Percentiles rank a stretch among this genome's conserved stretches.
Conservation (phyloP, 2,329 filamentous ascomycete genomes). For the Phialocephala subalpina region DNA sequence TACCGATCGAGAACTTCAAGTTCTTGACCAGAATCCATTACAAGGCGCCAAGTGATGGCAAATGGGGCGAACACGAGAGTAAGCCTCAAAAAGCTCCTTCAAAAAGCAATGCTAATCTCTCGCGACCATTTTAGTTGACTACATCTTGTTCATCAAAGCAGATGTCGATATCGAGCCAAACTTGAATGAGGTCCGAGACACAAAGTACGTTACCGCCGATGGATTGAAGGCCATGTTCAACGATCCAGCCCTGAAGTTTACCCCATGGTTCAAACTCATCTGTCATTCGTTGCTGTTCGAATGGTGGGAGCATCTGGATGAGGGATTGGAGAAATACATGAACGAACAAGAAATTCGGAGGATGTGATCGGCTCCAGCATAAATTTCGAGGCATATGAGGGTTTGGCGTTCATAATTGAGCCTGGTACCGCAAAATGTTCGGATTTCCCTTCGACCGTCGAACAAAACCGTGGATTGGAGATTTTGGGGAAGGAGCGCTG, state of each 20-base stretch:
- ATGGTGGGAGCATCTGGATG: slow-evolving; percentile 91
- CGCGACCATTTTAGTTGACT: slow-evolving; percentile 73
- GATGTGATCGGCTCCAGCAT: slow-evolving; percentile 60
- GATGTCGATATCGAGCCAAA: slow-evolving; percentile 86
- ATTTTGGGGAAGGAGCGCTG: slow-evolving; percentile 19
- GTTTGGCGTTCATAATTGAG: slow-evolving; percentile 1
- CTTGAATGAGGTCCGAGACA: slow-evolving; percentile 87
- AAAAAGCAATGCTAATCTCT: slow-evolving; percentile 20
- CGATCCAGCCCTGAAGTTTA: slow-evolving; percentile 84
- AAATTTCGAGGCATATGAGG: neutral
- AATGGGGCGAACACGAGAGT: slow-evolving; percentile 99
- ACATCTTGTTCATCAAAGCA: slow-evolving; percentile 97
- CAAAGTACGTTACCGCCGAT: slow-evolving; percentile 82
- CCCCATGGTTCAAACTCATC: slow-evolving; percentile 99
- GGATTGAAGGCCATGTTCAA: slow-evolving; percentile 87
- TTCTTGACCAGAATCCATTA: slow-evolving; percentile 98
- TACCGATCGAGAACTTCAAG: slow-evolving; percentile 88
- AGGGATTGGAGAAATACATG: slow-evolving; percentile 83
- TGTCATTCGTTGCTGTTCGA: slow-evolving; percentile 97
- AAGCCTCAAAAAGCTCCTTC: slow-evolving; percentile 50
- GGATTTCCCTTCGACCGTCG: neutral
- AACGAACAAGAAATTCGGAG: slow-evolving; percentile 88
- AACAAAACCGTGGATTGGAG: slow-evolving; percentile 13
- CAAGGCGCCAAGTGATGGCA: slow-evolving; percentile 94
- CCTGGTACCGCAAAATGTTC: neutral